Evolutionary conservation across 2,329 filamentous ascomycete species (phyloP).

Genomic region (Thelonectria discophora): DNA sequence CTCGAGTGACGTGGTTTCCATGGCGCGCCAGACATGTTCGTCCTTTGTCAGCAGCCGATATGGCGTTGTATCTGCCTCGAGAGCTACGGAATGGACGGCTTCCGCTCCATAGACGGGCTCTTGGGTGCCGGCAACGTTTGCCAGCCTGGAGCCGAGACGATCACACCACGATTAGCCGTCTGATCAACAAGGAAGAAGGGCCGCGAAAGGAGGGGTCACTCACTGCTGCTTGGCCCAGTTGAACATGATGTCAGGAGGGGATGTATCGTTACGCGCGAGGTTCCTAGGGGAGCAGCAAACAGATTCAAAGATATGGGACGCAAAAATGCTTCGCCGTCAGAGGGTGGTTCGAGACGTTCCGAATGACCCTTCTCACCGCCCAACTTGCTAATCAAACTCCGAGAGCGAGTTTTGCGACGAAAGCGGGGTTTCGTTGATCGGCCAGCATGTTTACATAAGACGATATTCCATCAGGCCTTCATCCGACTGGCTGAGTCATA

Average conservation of each 20-base stretch:
- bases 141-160: conserved; percentile 57
- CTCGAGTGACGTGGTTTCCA: conserved; percentile 90
- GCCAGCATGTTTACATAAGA: not conserved
- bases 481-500: not conserved
- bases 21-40: conserved; percentile 83
- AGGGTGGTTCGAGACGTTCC: not conserved
- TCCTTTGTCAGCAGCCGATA: conserved; percentile 82
- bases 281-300: not conserved
- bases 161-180: conserved; percentile 27
- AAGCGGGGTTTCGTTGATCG: not conserved
- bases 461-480: not conserved
- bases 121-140: conserved; percentile 90
- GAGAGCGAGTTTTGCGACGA: not conserved
- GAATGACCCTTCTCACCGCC: not conserved
- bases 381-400: not conserved
- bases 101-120: conserved; percentile 94
- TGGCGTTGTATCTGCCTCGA: conserved; percentile 78
- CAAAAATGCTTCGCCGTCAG: not conserved
- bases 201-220: conserved; percentile 45
- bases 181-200: not conserved
- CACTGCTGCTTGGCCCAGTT: conserved; percentile 95
- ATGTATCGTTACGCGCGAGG: not conserved
- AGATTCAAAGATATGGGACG: not conserved
- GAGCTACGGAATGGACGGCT: conserved; percentile 85
- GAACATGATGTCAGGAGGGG: conserved; percentile 70